Conservation (phyloP, 1,284 basidiomycete species). For the Heimioporus retisporus region DNA sequence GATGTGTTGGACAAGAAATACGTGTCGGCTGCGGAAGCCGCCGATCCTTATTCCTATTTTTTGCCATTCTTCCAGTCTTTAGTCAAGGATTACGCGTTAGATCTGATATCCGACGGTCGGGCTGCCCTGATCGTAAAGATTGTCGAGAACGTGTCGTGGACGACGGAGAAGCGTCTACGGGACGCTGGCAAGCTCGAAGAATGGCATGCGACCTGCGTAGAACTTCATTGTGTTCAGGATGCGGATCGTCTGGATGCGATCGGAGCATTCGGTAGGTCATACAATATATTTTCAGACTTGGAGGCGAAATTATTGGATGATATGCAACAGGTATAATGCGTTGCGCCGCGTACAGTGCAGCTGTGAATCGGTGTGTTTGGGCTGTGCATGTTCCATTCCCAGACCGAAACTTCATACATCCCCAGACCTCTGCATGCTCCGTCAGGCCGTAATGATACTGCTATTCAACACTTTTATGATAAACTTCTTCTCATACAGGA, state of each 20-base stretch:
- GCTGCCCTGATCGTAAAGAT: slow-evolving; percentile 68
- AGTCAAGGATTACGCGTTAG: slow-evolving; percentile 52
- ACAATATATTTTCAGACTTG: too few species aligned
- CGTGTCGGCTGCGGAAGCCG: slow-evolving; percentile 63
- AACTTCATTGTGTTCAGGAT: slow-evolving; percentile 94
- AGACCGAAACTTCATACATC: slow-evolving; percentile 14
- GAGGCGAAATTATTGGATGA: slow-evolving; percentile 1
- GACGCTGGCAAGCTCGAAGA: slow-evolving; percentile 63
- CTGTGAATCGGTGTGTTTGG: slow-evolving; percentile 64
- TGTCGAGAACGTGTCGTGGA: slow-evolving; percentile 89
- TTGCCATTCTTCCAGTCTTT: slow-evolving; percentile 70
- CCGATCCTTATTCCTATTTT: slow-evolving; percentile 74
- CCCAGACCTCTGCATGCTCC: slow-evolving; percentile 76
- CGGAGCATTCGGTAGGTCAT: slow-evolving; percentile 82
- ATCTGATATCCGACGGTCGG: slow-evolving; percentile 70
- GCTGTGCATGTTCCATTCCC: background rate
- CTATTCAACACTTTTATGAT: slow-evolving; percentile 90
- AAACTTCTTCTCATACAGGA: slow-evolving; percentile 84
- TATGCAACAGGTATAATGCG: slow-evolving; percentile 76
- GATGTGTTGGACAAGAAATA: slow-evolving; percentile 93
- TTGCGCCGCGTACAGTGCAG: slow-evolving; percentile 85
- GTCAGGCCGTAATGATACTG: slow-evolving; percentile 61
- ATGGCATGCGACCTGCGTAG: slow-evolving; percentile 84
- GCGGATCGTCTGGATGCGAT: slow-evolving; percentile 95
- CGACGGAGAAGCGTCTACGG: slow-evolving; percentile 81